Base-by-base conservation (phyloP, 768 basidiomycete genomes). In the Tricholoma flavovirens region DNA sequence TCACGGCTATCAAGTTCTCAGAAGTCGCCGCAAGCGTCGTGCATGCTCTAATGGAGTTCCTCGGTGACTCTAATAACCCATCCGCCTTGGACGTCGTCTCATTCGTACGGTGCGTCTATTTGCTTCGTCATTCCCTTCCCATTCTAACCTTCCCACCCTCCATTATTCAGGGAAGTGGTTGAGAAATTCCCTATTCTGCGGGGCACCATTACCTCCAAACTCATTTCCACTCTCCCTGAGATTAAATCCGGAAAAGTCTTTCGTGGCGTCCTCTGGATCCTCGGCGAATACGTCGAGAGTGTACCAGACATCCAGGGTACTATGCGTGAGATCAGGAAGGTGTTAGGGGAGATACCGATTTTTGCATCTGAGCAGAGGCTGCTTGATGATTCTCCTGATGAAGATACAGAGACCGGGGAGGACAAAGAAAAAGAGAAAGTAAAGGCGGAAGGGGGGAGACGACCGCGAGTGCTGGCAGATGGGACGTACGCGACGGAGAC, bases 401-500 rank as follows among this genome's bases (percentile, higher is more conserved):
- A 62, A 15, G 71, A 58, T 17, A 62, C 76, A 8, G 83, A 83
- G 17, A 79, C 76, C 11, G 75, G 70, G 7, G 78, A 79, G 35
- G 73, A 80, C 21, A 70, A 73, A 35, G 71, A 83, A 26, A 79
- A 81, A 59, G 77, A 78, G 53, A 78, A 77, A 53, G 66, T 69
- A 40, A 79, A 76, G 67, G 69, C 67, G 45, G 73, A 66, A 59
- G 70, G 77, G 52, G 71, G 75, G 5, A 77, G 81, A 9, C 82
- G 82, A 66, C 93, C 83, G 6, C 86, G 83, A 65, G 90, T 98
- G 9, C 75, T 97, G 56, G 93, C 93, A 17, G 97, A 99, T 64
- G 97, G 97, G 8, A 98, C 96, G 2, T 98, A 99, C 67, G 97
- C 95, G 0, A 98, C 96, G 5, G 97, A 98, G 75, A 92, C 92